These are phyloP conservation scores for Ustilaginoidea virens DNA, from an alignment of 2,329 filamentous ascomycete species.

Conservation along the genomic window DNA sequence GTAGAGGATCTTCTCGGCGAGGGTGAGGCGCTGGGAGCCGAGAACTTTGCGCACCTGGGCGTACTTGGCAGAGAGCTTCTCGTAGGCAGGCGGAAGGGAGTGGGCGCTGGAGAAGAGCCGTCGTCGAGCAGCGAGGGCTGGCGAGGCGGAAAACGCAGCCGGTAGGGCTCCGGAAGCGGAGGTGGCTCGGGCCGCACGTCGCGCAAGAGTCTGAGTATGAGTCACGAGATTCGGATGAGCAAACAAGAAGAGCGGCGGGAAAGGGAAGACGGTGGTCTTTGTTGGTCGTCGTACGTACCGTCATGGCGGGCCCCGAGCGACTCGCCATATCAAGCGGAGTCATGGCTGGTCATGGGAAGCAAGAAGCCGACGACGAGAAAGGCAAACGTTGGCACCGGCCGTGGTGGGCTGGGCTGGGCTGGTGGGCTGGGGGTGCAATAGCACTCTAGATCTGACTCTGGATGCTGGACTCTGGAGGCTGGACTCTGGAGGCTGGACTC, in stretches of 20 bases:
- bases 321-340: slow-evolving; percentile 34
- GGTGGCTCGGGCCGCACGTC: slow-evolving; percentile 13
- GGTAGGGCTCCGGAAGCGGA: slow-evolving; percentile 11
- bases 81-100: slow-evolving; percentile 54
- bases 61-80: slow-evolving; percentile 65
- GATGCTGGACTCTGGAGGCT: neutral
- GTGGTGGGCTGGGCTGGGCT: too few species aligned
- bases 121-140: slow-evolving; percentile 8
- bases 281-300: too few species aligned
- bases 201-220: slow-evolving; percentile 20
- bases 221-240: too few species aligned
- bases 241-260: too few species aligned
- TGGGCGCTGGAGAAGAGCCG: slow-evolving; percentile 23
- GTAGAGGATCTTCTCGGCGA: slow-evolving; percentile 97
- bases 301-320: slow-evolving; percentile 31
- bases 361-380: neutral
- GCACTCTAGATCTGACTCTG: neutral
- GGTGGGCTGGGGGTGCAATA: too few species aligned
- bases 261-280: too few species aligned
- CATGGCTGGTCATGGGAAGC: slow-evolving; percentile 18
- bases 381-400: too few species aligned
- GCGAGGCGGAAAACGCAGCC: slow-evolving; percentile 2
- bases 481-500: too few species aligned
- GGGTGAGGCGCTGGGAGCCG: slow-evolving; percentile 52
- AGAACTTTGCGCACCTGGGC: slow-evolving; percentile 61